Conservation (phyloP, 371 early-diverging fungal genomes). For the Mortierella sp. region DNA sequence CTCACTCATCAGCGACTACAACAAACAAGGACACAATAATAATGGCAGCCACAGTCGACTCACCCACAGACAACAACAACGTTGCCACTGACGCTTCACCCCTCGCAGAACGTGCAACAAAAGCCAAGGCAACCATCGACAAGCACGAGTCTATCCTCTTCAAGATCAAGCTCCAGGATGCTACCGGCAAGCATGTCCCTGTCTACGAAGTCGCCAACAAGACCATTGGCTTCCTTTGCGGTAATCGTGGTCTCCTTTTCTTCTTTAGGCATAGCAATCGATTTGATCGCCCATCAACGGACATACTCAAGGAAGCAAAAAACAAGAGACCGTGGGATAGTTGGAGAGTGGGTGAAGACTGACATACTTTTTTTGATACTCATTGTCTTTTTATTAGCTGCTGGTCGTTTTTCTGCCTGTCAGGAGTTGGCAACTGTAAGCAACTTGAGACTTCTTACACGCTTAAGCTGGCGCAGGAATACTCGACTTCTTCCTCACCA, state of each 20-base stretch:
- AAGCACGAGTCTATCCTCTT: constrained; percentile 52
- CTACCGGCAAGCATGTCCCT: constrained; percentile 49
- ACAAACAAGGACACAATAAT: background rate
- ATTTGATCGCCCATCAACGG: background rate
- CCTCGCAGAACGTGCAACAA: background rate
- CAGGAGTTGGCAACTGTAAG: constrained; percentile 44
- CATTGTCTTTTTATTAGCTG: constrained; percentile 14
- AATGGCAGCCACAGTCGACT: constrained; percentile 28
- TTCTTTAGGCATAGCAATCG: background rate
- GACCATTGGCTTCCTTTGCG: constrained; percentile 49
- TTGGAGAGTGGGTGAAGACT: background rate
- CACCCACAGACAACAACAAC: background rate
- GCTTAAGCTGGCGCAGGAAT: too few species aligned
- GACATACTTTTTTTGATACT: background rate
- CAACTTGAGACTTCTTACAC: background rate
- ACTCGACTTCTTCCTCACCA: background rate
- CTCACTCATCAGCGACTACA: background rate
- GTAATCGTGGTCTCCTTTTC: constrained; percentile 18
- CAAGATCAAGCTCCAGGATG: constrained; percentile 52
- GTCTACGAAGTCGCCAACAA: constrained; percentile 55
- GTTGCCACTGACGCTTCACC: constrained; percentile 1
- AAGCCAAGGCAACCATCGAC: constrained; percentile 44
- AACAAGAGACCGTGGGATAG: constrained; percentile 9
- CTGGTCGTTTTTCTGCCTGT: constrained; percentile 50
- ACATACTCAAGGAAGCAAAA: background rate